phyloP scores from a whole-genome alignment of 805 yeast genomes.

The Ogataea paraovalis region DNA sequence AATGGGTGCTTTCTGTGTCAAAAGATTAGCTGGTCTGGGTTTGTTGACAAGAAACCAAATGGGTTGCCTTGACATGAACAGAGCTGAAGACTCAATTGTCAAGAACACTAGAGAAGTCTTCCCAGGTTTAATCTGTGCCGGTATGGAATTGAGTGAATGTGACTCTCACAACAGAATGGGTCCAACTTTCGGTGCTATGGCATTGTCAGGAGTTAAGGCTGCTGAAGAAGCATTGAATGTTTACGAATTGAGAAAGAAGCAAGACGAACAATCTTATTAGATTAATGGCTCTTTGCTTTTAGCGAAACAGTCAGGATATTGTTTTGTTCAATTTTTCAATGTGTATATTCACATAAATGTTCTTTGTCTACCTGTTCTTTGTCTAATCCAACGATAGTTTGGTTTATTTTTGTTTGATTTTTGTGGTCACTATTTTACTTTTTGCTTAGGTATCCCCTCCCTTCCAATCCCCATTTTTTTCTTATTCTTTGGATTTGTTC shows the following conservation, averaged over 20 bases:
- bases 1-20: constrained; percentile 75
- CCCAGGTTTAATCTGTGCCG: constrained; percentile 63
- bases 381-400: neutral
- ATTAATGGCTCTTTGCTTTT: neutral
- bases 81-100: constrained; percentile 72
- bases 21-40: constrained; percentile 56
- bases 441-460: neutral
- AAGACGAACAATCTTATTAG: constrained; percentile 20
- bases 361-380: constrained; percentile 19
- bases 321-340: neutral
- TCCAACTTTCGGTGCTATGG: constrained; percentile 82
- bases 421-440: neutral
- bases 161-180: constrained; percentile 83
- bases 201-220: constrained; percentile 72
- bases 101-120: constrained; percentile 61
- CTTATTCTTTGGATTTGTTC: neutral
- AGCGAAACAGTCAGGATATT: neutral
- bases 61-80: constrained; percentile 78
- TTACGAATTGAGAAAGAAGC: constrained; percentile 28
- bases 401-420: neutral
- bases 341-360: constrained; percentile 5
- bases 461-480: neutral
- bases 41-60: constrained; percentile 50
- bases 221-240: constrained; percentile 46
- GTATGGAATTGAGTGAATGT: constrained; percentile 77